Evolutionary conservation across 768 basidiomycete species (phyloP), one percentile per base, ranked within the genome.

Genomic region (Candolleomyces eurysporus): DNA sequence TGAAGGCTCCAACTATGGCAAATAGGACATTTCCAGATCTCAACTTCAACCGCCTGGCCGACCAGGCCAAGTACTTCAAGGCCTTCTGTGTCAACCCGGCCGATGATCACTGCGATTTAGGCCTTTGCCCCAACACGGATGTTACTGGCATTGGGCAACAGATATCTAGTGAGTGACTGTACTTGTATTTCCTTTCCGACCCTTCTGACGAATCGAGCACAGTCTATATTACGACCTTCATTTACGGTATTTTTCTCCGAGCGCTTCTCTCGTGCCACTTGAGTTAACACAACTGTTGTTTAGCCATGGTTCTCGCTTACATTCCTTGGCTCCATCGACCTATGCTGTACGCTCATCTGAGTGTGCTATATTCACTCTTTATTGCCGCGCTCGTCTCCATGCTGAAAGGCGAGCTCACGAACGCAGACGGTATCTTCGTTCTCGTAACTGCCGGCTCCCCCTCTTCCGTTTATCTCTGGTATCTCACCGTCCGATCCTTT

Each of bases 81-180:
- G 42, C 49, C 11, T 60, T 60, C 43, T 60, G 59, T 22, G n/a
- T 54, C 17, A 21, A 53, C 39, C 59, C 59, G 7, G 36, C 40
- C 40, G 8, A 6, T 8, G 59, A 54, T 21, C 16, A 36, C 39
- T 60, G 59, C 31, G 51, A 48, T 21, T 53, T 42, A n/a, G 32
- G 16, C 14, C 51, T 51, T 9, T 60, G 59, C 31, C 59, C 59
- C 16, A 60, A 60, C 52, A 45, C 50, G 8, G 59, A 60, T n/a
- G 59, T 60, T 3, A 60, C 59, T 10, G 59, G 59, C 16, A 53
- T 60, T 43, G 59, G 59, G 1, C 50, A 60, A 40, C 51, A 60
- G 30, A 48, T 60, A 10, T 60, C 59, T 9, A 54, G 59, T 60
- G 39, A 53, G 59, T 52, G 58, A 4, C 4, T 26, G 9, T 17